Evolutionary conservation across 2,329 filamentous ascomycete species (phyloP).

Genomic region (Dactylellina haptotyla): DNA sequence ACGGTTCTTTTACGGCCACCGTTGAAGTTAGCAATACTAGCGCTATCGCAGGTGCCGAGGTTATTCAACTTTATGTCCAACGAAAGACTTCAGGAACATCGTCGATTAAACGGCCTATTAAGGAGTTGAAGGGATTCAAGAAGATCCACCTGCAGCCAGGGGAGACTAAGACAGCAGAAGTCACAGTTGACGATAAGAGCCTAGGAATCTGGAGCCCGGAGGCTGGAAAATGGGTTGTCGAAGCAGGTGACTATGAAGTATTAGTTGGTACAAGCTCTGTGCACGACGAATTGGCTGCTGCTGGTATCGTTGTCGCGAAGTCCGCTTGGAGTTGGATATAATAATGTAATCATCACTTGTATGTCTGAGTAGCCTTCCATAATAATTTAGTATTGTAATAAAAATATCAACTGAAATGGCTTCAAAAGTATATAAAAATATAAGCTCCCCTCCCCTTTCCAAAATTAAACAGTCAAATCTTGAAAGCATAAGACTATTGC

Average conservation of each 20-base stretch:
- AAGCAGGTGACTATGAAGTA: conserved; percentile 34
- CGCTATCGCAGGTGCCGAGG: conserved; percentile 70
- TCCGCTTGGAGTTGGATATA: conserved; percentile 40
- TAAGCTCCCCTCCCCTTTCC: too few relatives aligned
- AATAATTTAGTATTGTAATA: background rate
- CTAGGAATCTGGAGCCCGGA: conserved; percentile 39
- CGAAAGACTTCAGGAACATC: conserved; percentile 68
- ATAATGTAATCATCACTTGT: background rate
- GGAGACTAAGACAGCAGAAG: conserved; percentile 24
- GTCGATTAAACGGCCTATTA: conserved; percentile 73
- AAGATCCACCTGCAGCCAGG: conserved; percentile 65
- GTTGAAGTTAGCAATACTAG: conserved; percentile 71
- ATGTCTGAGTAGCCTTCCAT: background rate
- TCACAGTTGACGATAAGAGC: conserved; percentile 32
- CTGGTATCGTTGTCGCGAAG: conserved; percentile 24
- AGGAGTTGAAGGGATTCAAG: conserved; percentile 73
- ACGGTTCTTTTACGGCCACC: conserved; percentile 61
- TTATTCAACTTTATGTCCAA: conserved; percentile 72
- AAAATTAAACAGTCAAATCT: too few relatives aligned
- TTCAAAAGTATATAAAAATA: too few relatives aligned
- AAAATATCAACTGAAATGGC: too few relatives aligned
- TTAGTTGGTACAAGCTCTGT: conserved; percentile 44
- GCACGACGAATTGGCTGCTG: conserved; percentile 7
- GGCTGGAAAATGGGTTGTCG: conserved; percentile 41
- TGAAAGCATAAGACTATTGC: too few relatives aligned